Evolutionary conservation across 371 early-diverging fungal genomes (phyloP).

Genomic region (Parasitella parasitica): DNA sequence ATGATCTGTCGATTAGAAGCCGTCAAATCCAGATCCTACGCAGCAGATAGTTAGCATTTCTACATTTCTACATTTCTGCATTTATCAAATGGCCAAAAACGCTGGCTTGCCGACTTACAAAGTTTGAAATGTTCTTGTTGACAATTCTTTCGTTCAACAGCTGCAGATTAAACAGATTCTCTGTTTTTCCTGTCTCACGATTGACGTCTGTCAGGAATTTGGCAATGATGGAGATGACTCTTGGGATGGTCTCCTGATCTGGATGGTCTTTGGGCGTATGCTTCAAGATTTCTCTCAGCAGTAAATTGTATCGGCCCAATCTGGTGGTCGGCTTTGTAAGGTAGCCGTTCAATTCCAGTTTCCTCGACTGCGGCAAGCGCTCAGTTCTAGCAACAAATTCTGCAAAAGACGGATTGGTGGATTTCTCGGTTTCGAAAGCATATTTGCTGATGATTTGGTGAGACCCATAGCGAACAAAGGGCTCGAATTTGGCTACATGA

Average conservation of each 20-base stretch:
- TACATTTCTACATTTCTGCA: too few species aligned
- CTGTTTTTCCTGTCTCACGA: constrained; percentile 78
- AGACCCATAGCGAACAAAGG: constrained; percentile 87
- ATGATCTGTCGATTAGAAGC: constrained; percentile 69
- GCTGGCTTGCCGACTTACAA: constrained; percentile 24
- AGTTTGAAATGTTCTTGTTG: constrained; percentile 64
- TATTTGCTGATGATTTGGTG: constrained; percentile 85
- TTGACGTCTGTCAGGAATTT: constrained; percentile 78
- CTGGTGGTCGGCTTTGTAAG: constrained; percentile 85
- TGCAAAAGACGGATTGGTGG: constrained; percentile 64
- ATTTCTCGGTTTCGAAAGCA: constrained; percentile 77
- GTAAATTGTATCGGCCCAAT: constrained; percentile 84
- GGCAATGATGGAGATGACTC: constrained; percentile 68
- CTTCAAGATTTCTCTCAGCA: constrained; percentile 84
- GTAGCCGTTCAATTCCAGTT: constrained; percentile 80
- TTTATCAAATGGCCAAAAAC: too few species aligned
- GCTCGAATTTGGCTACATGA: constrained; percentile 71
- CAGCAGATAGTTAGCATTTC: too few species aligned
- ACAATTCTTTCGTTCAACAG: constrained; percentile 41
- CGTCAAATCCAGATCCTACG: constrained; percentile 53
- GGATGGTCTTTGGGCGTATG: constrained; percentile 81
- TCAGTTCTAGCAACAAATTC: constrained; percentile 78
- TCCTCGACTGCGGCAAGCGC: constrained; percentile 75
- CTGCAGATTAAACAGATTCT: constrained; percentile 53
- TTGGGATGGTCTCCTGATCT: constrained; percentile 66